Conservation (phyloP, 2,329 filamentous ascomycete species). For the Diaporthe capsici region DNA sequence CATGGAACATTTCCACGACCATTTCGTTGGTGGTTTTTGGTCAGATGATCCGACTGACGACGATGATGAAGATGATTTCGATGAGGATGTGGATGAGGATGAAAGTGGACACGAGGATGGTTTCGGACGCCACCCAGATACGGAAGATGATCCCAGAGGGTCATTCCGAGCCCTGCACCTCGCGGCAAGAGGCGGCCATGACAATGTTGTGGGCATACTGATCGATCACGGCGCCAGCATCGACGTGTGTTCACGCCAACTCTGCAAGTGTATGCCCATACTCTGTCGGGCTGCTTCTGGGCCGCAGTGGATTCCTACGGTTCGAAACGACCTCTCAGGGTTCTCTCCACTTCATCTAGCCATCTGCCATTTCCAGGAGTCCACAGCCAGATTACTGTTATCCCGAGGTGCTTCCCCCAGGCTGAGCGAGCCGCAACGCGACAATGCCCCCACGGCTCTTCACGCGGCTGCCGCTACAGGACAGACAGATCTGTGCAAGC, state of each 20-base stretch:
- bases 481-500: slow-evolving; percentile 42
- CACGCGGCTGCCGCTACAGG: slow-evolving; percentile 48
- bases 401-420: slow-evolving; percentile 43
- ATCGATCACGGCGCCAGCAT: slow-evolving; percentile 45
- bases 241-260: slow-evolving; percentile 38
- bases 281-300: slow-evolving; percentile 42
- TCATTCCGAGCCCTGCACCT: slow-evolving; percentile 46
- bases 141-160: slow-evolving; percentile 37
- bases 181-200: slow-evolving; percentile 46
- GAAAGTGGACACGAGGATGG: not conserved
- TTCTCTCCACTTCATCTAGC: slow-evolving; percentile 49
- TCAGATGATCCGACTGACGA: not conserved
- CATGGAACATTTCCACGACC: not conserved
- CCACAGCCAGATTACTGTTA: slow-evolving; percentile 47
- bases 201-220: slow-evolving; percentile 43
- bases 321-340: not conserved
- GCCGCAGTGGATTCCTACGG: slow-evolving; percentile 42
- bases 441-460: slow-evolving; percentile 44
- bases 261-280: slow-evolving; percentile 45
- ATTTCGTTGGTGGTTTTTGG: not conserved
- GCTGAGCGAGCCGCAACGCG: slow-evolving; percentile 42
- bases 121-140: slow-evolving; percentile 24
- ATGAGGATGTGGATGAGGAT: slow-evolving; percentile 1
- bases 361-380: slow-evolving; percentile 45
- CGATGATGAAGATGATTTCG: not conserved